phyloP scores from a whole-genome alignment of 768 basidiomycete genomes.

The Dentipellis fragilis region DNA sequence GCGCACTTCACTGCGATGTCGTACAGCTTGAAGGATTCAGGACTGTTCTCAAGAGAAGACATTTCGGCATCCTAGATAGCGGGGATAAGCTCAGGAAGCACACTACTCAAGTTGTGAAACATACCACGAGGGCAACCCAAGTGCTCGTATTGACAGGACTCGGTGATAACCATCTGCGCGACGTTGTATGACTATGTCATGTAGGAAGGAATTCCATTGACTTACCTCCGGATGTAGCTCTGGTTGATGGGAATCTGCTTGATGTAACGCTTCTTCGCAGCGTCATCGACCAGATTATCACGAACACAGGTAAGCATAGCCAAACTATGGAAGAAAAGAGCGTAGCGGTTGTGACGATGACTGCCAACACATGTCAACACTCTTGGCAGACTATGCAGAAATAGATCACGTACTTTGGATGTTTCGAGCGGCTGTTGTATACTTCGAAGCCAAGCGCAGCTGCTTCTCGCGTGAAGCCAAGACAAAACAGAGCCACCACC shows the following conservation, averaged over 20 bases:
- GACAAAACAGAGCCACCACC: slow-evolving; percentile 55
- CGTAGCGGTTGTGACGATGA: slow-evolving; percentile 60
- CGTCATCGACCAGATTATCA: slow-evolving; percentile 27
- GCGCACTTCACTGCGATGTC: slow-evolving; percentile 58
- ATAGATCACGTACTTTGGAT: slow-evolving; percentile 47
- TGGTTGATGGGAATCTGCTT: slow-evolving; percentile 54
- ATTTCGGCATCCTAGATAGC: slow-evolving; percentile 54
- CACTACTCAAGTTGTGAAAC: slow-evolving; percentile 11
- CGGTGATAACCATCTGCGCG: slow-evolving; percentile 54
- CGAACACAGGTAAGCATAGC: slow-evolving; percentile 55
- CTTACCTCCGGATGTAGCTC: slow-evolving; percentile 47
- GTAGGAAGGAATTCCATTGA: background rate
- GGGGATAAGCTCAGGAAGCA: background rate
- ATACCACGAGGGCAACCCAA: slow-evolving; percentile 60
- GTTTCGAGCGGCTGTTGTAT: slow-evolving; percentile 45
- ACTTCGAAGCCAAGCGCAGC: slow-evolving; percentile 53
- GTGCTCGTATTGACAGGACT: slow-evolving; percentile 60
- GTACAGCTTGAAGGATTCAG: slow-evolving; percentile 55
- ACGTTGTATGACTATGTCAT: background rate
- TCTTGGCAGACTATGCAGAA: background rate
- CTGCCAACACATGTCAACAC: slow-evolving; percentile 22
- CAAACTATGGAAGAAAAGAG: slow-evolving; percentile 61
- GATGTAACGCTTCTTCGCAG: slow-evolving; percentile 32
- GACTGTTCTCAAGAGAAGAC: slow-evolving; percentile 43
- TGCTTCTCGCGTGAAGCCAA: slow-evolving; percentile 50